Percentiles rank a stretch among this genome's conserved stretches.
Evolutionary conservation across 108 stramenopile genomes (phyloP).

Genomic region (Thalassiosira profunda): DNA sequence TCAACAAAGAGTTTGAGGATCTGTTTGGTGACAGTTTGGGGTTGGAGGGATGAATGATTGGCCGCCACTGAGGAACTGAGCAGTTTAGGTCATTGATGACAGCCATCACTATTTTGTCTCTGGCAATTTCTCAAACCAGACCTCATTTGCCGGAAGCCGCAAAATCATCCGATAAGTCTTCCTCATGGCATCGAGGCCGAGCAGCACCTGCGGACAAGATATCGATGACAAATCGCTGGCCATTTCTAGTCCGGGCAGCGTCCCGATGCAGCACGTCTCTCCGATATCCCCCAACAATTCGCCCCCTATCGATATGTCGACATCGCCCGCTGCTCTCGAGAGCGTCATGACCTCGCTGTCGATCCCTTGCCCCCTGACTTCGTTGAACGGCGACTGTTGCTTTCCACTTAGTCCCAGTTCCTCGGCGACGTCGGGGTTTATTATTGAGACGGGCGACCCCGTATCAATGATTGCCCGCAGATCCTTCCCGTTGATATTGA

Average conservation of each 20-base stretch:
- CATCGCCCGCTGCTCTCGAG: neutral
- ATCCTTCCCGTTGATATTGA: conserved; percentile 13
- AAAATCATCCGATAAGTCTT: conserved; percentile 1
- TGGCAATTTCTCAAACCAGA: neutral
- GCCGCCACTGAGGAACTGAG: too few species aligned
- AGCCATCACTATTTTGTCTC: too few species aligned
- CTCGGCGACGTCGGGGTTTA: conserved; percentile 4
- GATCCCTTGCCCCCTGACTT: conserved; percentile 95
- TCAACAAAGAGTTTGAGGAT: conserved; percentile 63
- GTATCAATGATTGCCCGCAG: conserved; percentile 33
- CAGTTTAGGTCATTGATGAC: too few species aligned
- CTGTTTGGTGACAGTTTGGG: too few species aligned
- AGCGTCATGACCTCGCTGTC: conserved; percentile 67
- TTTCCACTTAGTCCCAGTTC: conserved; percentile 47
- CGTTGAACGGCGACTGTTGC: conserved; percentile 86
- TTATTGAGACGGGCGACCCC: conserved; percentile 19
- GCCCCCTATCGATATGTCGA: conserved; percentile 5
- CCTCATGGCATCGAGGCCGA: conserved; percentile 1
- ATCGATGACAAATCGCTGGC: conserved; percentile 6
- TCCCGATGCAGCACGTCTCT: conserved; percentile 5
- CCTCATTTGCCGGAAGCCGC: neutral
- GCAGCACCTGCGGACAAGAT: neutral
- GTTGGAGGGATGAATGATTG: too few species aligned
- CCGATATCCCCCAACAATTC: neutral
- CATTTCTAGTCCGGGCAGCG: conserved; percentile 12